Evolutionary conservation across 768 basidiomycete genomes (phyloP).

Genomic region (Gloeophyllum trabeum): DNA sequence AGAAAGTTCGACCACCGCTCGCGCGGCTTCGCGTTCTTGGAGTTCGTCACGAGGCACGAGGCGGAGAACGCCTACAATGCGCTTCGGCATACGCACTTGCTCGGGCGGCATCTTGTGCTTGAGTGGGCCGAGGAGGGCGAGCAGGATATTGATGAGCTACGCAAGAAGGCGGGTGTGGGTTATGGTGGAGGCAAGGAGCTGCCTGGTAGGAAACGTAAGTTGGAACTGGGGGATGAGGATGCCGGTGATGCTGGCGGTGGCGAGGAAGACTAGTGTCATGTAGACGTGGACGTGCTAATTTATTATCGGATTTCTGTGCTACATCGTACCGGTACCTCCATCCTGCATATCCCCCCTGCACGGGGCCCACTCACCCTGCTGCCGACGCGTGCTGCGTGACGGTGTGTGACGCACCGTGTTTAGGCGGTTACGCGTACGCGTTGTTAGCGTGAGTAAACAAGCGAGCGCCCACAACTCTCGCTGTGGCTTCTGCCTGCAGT

Average conservation of each 20-base stretch:
- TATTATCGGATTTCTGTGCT: too few species aligned
- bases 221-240: slow-evolving; percentile 37
- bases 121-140: slow-evolving; percentile 76
- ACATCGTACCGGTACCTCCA: too few species aligned
- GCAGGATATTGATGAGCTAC: slow-evolving; percentile 62
- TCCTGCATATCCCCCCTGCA: too few species aligned
- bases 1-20: slow-evolving; percentile 83
- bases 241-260: slow-evolving; percentile 20
- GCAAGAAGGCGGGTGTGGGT: slow-evolving; percentile 74
- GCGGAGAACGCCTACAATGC: slow-evolving; percentile 83
- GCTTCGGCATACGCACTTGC: slow-evolving; percentile 87
- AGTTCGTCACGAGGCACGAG: slow-evolving; percentile 83
- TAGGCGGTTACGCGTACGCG: too few species aligned
- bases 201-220: slow-evolving; percentile 69
- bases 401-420: too few species aligned
- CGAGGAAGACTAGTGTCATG: slow-evolving; percentile 14
- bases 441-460: too few species aligned
- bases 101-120: slow-evolving; percentile 89
- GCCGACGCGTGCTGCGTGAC: too few species aligned
- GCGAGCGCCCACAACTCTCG: too few species aligned
- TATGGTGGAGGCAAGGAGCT: slow-evolving; percentile 57
- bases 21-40: slow-evolving; percentile 94
- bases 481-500: too few species aligned
- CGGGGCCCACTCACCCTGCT: too few species aligned
- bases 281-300: not conserved